These are phyloP conservation scores for Mycena belliarum DNA, from an alignment of 768 basidiomycete species.

Conservation along the genomic window DNA sequence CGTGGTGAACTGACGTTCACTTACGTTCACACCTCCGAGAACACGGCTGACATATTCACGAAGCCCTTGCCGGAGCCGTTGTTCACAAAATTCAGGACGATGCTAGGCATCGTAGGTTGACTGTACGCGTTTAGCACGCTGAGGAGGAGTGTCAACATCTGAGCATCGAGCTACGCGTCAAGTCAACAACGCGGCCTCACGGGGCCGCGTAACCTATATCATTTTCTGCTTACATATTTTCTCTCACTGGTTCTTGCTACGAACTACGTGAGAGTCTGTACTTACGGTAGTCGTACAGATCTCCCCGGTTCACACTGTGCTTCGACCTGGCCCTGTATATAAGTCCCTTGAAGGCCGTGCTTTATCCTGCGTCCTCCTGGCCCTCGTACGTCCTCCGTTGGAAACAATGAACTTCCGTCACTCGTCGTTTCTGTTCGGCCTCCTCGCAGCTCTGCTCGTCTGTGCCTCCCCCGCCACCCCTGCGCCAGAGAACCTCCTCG, in stretches of 20 bases:
- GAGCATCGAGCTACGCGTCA: not conserved
- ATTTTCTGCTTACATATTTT: too few species aligned
- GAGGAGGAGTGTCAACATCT: not conserved
- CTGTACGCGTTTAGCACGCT: constrained; percentile 7
- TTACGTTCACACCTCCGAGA: constrained; percentile 29
- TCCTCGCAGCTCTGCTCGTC: constrained; percentile 27
- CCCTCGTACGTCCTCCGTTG: not conserved
- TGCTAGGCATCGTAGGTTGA: constrained; percentile 8
- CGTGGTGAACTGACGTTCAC: constrained; percentile 24
- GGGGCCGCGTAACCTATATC: too few species aligned
- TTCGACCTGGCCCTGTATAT: not conserved
- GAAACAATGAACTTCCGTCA: not conserved
- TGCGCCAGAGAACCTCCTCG: constrained; percentile 29
- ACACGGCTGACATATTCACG: constrained; percentile 39
- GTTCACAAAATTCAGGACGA: constrained; percentile 2
- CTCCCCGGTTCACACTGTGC: not conserved
- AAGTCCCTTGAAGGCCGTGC: not conserved
- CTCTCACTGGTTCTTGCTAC: too few species aligned
- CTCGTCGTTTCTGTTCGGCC: constrained; percentile 22
- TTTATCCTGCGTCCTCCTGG: not conserved
- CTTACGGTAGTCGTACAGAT: too few species aligned
- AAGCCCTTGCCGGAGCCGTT: constrained; percentile 27
- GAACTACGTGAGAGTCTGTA: too few species aligned
- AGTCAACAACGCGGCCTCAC: too few species aligned
- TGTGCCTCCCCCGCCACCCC: constrained; percentile 24